Conservation (phyloP, 2,329 filamentous ascomycete species). For the Meredithiella fracta region DNA sequence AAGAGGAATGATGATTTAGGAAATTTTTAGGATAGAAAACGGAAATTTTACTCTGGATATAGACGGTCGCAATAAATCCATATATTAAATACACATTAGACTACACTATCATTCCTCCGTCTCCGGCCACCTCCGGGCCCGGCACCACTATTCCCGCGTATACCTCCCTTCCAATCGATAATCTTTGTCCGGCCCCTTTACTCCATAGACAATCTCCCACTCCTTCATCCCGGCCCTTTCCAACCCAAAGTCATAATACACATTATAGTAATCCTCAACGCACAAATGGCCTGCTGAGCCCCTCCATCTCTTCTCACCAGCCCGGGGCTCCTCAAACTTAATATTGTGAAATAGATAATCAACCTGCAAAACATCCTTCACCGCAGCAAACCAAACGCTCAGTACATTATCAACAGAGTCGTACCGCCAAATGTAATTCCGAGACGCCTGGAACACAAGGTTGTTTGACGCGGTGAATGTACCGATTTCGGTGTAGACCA, state of each 20-base stretch:
- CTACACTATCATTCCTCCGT: too few species aligned
- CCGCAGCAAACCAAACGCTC: constrained; percentile 58
- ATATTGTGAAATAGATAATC: constrained; percentile 64
- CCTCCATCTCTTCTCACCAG: constrained; percentile 31
- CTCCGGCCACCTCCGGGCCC: background rate
- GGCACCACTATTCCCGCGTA: constrained; percentile 20
- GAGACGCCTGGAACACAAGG: constrained; percentile 40
- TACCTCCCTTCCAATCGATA: constrained; percentile 45
- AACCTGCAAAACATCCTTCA: constrained; percentile 41
- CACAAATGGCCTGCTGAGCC: constrained; percentile 56
- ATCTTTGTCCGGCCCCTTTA: constrained; percentile 58
- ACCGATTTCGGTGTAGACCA: constrained; percentile 53
- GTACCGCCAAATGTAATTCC: constrained; percentile 60
- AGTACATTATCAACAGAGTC: constrained; percentile 41
- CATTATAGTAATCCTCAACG: constrained; percentile 54
- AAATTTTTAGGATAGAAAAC: background rate
- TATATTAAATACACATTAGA: too few species aligned
- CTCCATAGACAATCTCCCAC: constrained; percentile 48
- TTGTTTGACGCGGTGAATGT: constrained; percentile 42
- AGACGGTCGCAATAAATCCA: too few species aligned
- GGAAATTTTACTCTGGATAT: background rate
- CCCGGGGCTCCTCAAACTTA: constrained; percentile 34
- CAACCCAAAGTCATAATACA: constrained; percentile 51
- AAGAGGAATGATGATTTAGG: background rate
- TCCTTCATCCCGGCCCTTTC: constrained; percentile 36